These are phyloP conservation scores for Vicia sativa DNA, from an alignment of 306 rosid species.

Conservation along the genomic window DNA sequence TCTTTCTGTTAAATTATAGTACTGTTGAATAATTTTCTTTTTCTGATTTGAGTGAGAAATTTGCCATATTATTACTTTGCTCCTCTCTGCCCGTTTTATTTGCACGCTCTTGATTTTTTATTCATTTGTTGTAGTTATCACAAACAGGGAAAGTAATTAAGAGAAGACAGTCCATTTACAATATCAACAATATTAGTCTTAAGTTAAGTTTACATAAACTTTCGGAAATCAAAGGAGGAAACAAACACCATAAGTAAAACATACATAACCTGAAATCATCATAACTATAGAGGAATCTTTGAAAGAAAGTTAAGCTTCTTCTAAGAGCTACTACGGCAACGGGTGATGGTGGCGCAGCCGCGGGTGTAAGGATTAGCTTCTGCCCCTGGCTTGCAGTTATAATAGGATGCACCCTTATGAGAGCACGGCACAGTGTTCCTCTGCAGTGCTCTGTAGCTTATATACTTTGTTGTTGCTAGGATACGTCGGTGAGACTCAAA, in stretches of 20 bases:
- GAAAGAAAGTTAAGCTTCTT: not conserved
- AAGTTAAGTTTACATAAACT: conserved; percentile 33
- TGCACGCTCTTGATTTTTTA: not conserved
- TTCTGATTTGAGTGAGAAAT: not conserved
- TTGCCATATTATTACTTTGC: not conserved
- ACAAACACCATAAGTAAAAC: conserved; percentile 13
- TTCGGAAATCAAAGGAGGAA: not conserved
- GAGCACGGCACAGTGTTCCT: conserved; percentile 82
- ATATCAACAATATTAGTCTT: conserved; percentile 15
- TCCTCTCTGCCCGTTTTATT: not conserved
- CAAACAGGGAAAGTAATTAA: conserved; percentile 1
- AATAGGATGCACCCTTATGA: conserved; percentile 74
- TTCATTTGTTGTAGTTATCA: not conserved
- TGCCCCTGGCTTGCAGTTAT: conserved; percentile 73
- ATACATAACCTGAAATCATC: conserved; percentile 2
- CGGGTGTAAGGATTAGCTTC: conserved; percentile 74
- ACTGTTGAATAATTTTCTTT: not conserved
- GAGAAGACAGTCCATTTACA: conserved; percentile 16
- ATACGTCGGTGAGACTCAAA: conserved; percentile 68
- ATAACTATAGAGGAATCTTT: conserved; percentile 11
- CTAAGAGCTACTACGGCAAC: conserved; percentile 58
- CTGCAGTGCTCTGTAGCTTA: conserved; percentile 78
- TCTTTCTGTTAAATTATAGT: conserved; percentile 6
- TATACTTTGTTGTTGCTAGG: conserved; percentile 66
- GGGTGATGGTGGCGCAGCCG: conserved; percentile 76